phyloP scores from a whole-genome alignment of 2,329 filamentous ascomycete species.

The Mariannaea elegans region DNA sequence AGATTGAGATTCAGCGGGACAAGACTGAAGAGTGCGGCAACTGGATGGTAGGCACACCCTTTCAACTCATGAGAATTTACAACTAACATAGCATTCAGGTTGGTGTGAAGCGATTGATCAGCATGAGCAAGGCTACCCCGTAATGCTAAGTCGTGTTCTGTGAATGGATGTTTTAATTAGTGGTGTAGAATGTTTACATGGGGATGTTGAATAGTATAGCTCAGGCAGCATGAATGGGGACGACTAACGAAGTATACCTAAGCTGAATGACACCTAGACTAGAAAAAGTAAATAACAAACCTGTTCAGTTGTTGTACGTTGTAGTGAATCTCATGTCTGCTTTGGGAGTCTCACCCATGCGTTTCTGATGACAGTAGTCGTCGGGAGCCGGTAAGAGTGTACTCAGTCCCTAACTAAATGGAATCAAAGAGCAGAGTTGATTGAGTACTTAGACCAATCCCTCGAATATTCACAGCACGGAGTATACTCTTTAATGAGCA shows the following conservation, averaged over 20 bases:
- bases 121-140: conserved; percentile 81
- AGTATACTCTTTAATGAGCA: too few relatives aligned
- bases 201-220: conserved; percentile 34
- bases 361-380: too few relatives aligned
- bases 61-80: neutral
- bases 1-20: conserved; percentile 79
- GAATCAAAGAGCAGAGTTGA: too few relatives aligned
- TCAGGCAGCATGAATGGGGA: conserved; percentile 32
- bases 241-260: conserved; percentile 38
- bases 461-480: too few relatives aligned
- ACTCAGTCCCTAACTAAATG: too few relatives aligned
- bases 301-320: neutral
- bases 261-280: conserved; percentile 37
- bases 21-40: conserved; percentile 83
- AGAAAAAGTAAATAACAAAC: conserved; percentile 39
- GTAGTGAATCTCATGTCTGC: neutral
- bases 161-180: conserved; percentile 30
- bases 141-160: conserved; percentile 42
- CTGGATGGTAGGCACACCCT: conserved; percentile 76
- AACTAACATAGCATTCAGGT: conserved; percentile 63
- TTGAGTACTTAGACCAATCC: too few relatives aligned
- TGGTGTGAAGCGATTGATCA: conserved; percentile 79
- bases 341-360: too few relatives aligned
- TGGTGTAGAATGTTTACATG: conserved; percentile 21
- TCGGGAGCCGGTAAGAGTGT: too few relatives aligned